Base-by-base conservation (phyloP, 176 grass and related monocot genomes). In the Hordeum vulgare region DNA sequence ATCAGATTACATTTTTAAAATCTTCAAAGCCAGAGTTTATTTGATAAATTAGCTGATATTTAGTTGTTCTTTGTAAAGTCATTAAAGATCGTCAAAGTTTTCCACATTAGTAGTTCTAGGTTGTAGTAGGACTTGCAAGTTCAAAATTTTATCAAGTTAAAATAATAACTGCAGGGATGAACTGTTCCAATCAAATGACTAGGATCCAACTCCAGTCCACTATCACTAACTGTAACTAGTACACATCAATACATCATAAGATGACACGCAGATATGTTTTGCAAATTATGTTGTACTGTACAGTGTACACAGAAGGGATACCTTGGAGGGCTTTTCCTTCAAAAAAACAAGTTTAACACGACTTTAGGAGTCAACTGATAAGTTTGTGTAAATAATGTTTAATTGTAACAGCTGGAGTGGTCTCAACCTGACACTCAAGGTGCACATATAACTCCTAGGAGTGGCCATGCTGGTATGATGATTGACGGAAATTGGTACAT, bases 391-490 rank as follows among this genome's bases (percentile, higher is more conserved):
- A 76, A 25, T 85, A 75, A 78, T 57, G 40, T 28, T 74, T 54
- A 68, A 59, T 75, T 68, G 58, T 86, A 82, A 89, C 85, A 98
- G 96, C 78, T 94, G 93, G 91, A 95, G 80, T 98, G 96, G 96
- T 96, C 96, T 82, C 93, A 88, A 80, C 96, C 96, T 73, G 91
- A 96, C 41, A 92, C 89, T 86, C 96, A 96, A 86, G 96, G 96
- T 70, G 87, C 85, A 66, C 81, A 95, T 83, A 82, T 95, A 73
- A 88, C 74, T 85, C 93, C 93, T 83, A 95, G 96, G 82, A 94
- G 96, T 51, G 96, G 96, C 42, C 96, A 98, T 96, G 96, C 91
- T 89, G 85, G 96, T 70, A 92, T 91, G 21, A 82, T 79, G 66
- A 87, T 96, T 66, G 77, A 89, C 34, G 96, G 91, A 85, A 89